phyloP scores from a whole-genome alignment of 169 alveolate species.

The Plasmodium reichenowi region DNA sequence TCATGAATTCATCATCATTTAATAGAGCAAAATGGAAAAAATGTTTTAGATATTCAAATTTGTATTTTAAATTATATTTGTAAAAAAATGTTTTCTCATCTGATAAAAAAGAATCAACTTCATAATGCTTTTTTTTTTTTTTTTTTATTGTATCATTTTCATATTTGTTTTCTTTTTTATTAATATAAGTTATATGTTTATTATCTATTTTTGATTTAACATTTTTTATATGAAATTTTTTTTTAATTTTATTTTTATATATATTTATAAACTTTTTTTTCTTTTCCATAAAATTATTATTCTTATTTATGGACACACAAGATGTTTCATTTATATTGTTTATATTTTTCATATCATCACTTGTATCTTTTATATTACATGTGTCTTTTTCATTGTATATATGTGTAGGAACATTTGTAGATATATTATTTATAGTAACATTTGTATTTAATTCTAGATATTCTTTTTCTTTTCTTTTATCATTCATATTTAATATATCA shows the following conservation, averaged over 20 bases:
- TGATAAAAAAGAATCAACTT: background rate
- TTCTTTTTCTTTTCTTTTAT: conserved; percentile 4
- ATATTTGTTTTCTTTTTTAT: conserved; percentile 15
- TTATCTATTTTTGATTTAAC: conserved; percentile 65
- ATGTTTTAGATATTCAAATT: conserved; percentile 37
- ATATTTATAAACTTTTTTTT: conserved; percentile 20
- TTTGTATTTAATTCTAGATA: background rate
- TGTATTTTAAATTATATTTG: conserved; percentile 42
- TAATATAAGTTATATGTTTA: conserved; percentile 27
- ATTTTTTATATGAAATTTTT: conserved; percentile 5
- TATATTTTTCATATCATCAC: background rate
- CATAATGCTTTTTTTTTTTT: conserved; percentile 6
- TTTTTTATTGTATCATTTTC: background rate
- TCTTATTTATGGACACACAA: background rate
- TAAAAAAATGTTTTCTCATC: conserved; percentile 46
- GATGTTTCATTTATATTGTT: background rate
- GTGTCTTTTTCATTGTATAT: background rate
- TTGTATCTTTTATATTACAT: background rate
- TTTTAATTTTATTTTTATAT: conserved; percentile 24
- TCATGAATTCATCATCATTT: conserved; percentile 56
- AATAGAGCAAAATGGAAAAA: conserved; percentile 56
- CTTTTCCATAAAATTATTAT: background rate
- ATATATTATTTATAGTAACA: too few relatives aligned
- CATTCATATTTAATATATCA: conserved; percentile 24
- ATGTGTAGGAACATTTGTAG: too few relatives aligned